Conservation (phyloP, 2,329 filamentous ascomycete species). For the Talaromyces pinophilus region DNA sequence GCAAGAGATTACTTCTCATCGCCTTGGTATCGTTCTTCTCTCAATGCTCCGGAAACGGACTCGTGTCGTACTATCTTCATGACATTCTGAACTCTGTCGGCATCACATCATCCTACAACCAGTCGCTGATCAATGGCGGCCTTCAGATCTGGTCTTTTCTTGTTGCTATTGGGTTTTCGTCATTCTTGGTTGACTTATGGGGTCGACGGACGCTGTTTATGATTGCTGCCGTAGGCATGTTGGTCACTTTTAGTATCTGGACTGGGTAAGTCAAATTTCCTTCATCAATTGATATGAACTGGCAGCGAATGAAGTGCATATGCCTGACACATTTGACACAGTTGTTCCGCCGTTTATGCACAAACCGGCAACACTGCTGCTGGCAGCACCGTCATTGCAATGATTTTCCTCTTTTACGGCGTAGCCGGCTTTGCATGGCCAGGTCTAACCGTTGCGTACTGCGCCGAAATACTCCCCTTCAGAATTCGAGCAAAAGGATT, state of each 20-base stretch:
- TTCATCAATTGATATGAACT: background rate
- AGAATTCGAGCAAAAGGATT: constrained; percentile 32
- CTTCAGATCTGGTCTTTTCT: background rate
- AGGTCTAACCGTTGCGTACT: constrained; percentile 32
- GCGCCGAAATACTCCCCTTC: constrained; percentile 39
- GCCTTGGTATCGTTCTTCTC: background rate
- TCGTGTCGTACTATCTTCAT: constrained; percentile 68
- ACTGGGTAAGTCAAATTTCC: background rate
- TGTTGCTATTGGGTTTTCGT: background rate
- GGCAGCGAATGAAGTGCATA: too few species aligned
- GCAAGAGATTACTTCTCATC: background rate
- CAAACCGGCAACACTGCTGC: constrained; percentile 24
- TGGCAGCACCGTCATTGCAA: constrained; percentile 24
- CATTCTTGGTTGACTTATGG: background rate
- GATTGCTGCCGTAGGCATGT: background rate
- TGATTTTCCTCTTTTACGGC: constrained; percentile 29
- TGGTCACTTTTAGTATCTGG: background rate
- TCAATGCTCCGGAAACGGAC: constrained; percentile 55
- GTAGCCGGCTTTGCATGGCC: constrained; percentile 35
- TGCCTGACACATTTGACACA: background rate
- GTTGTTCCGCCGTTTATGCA: constrained; percentile 20
- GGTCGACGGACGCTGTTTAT: background rate
- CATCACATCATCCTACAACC: constrained; percentile 48
- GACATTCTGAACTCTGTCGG: constrained; percentile 63
- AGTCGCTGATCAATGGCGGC: constrained; percentile 34